Base-by-base conservation (phyloP, 257 asterid species). In the Primulina eburnea region DNA sequence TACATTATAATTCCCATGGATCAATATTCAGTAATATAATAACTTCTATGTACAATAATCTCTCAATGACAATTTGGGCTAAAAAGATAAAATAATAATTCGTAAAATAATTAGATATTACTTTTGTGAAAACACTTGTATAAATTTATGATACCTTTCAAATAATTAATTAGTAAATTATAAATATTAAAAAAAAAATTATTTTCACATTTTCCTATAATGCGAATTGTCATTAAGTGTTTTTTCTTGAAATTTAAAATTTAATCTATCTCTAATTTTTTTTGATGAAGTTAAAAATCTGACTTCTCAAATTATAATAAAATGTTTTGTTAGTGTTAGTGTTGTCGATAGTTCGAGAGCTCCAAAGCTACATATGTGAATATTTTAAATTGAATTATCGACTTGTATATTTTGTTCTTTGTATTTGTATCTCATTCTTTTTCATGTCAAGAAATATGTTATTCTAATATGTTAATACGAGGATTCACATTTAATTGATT, bases 321-420 rank as follows among this genome's bases (percentile, higher is more conserved):
- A 43, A 11, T 38, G 6, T 43, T 14, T 11, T 38, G n/a, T 43
- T 43, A 43, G 16, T 17, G 57, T 14, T 43, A 12, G 18, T 43
- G 55, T 43, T 50, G 57, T 50, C 57, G 20, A 5, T 11, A 43
- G 0, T 12, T 43, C 53, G n/a, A 43, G 18, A 3, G 20, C 20
- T 47, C 56, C 8, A 5, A 47, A 16, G 56, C 8, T 38, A 47
- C 56, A 1, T 3, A 47, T 16, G 56, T 5, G 56, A 4, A 14
- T 47, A 47, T 14, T 16, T 47, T 47, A 32, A 32, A 3, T 38
- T 38, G 11, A 9, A 38, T 1, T 38, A 38, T 38, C 3, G n/a
- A 3, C 56, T 14, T 16, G 56, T 29, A n/a, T 71, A n/a, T 47
- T 52, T 73, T 65, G 58, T 69, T 33, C n/a, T 43, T 43, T 43